A percentile compares a stretch with the other conserved stretches of the same genome.
These are phyloP conservation scores for Pleurotus tuber-regium DNA, from an alignment of 768 basidiomycete species.

Conservation along the genomic window DNA sequence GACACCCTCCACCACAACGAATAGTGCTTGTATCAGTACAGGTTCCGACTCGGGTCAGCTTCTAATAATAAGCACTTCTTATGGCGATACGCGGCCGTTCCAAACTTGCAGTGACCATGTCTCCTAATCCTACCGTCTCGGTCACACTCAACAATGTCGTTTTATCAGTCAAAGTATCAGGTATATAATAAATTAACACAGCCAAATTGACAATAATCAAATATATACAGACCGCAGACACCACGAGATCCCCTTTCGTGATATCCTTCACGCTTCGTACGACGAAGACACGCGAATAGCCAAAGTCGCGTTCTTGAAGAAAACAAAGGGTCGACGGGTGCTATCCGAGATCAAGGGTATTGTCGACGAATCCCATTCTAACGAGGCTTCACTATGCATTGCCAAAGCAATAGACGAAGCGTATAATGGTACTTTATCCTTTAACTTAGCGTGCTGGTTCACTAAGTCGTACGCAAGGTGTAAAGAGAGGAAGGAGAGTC, in stretches of 20 bases:
- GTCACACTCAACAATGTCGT: constrained; percentile 48
- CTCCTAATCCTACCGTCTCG: no score
- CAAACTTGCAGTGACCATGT: no score
- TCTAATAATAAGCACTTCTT: no score
- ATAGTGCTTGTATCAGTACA: no score
- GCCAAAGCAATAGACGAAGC: constrained; percentile 41
- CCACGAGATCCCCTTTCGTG: constrained; percentile 14
- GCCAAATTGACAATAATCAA: no score
- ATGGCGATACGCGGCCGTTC: no score
- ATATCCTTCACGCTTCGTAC: background rate
- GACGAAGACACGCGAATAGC: background rate
- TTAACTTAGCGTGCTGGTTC: background rate
- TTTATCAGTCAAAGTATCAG: constrained; percentile 49
- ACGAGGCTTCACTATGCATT: constrained; percentile 4
- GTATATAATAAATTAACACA: no score
- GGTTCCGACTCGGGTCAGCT: no score
- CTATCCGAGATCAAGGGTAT: background rate
- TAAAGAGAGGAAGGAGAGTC: constrained; percentile 53
- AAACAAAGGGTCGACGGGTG: background rate
- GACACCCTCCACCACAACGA: no score
- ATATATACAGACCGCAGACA: no score
- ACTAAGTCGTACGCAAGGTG: constrained; percentile 34
- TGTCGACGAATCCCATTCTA: background rate
- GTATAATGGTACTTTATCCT: constrained; percentile 53
- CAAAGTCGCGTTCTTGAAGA: constrained; percentile 4